Percentiles rank a stretch among this genome's conserved stretches.
Conservation (phyloP, 345 rosid species). For the Turritis glabra region DNA sequence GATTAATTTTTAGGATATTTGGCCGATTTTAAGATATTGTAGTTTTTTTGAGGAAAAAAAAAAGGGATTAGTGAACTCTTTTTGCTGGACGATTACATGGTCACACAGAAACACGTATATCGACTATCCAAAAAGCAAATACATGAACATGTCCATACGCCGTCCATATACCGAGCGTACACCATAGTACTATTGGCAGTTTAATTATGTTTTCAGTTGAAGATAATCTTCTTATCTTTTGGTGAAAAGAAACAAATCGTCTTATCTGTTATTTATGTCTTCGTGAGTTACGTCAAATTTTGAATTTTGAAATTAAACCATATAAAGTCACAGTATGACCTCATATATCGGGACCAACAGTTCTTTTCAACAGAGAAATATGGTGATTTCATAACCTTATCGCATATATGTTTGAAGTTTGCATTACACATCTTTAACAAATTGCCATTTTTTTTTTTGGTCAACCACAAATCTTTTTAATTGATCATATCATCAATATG, state of each 20-base stretch:
- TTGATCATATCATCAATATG: background rate
- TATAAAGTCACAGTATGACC: constrained; percentile 15
- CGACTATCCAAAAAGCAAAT: background rate
- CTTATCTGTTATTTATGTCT: constrained; percentile 1
- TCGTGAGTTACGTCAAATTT: constrained; percentile 2
- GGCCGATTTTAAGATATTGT: background rate
- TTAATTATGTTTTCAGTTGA: constrained; percentile 1
- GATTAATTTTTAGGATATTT: too few relatives aligned
- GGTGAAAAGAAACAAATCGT: background rate
- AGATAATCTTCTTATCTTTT: constrained; percentile 12
- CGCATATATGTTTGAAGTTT: constrained; percentile 3
- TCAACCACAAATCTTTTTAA: background rate
- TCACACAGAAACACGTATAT: background rate
- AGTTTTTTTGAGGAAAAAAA: too few relatives aligned
- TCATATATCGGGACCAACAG: background rate
- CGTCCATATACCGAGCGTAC: background rate
- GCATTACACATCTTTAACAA: background rate
- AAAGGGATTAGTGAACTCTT: too few relatives aligned
- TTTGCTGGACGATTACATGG: background rate
- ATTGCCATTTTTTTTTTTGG: background rate
- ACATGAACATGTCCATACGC: background rate
- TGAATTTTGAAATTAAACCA: background rate
- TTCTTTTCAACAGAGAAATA: background rate
- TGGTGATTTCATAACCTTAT: constrained; percentile 9
- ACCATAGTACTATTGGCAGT: background rate